Base-by-base conservation (phyloP, 352 stramenopile genomes). In the Phytophthora sp. region DNA sequence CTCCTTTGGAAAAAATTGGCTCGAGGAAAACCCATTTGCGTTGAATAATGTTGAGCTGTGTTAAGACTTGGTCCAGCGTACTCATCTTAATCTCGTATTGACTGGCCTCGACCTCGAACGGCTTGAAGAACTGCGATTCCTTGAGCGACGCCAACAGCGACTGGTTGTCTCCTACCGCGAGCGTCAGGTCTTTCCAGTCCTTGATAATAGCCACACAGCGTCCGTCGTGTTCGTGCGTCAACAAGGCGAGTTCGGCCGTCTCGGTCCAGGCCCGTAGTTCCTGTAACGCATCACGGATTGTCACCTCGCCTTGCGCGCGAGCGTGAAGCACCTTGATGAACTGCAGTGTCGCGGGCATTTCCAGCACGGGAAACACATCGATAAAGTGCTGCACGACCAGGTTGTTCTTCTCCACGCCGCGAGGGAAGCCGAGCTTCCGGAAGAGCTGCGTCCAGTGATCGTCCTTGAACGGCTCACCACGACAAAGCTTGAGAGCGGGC, bases 1-100 rank as follows among this genome's bases (percentile, higher is more conserved):
- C 90, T n/a, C 95, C 93, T 58, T 96, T 95, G 3, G 81, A 89
- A 69, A 99, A 99, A 57, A 99, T 99, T 2, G 96, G 95, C 53
- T 98, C 96, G 13, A 99, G 83, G 63, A 98, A 99, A 27, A 99
- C 85, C 96, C 96, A 99, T 69, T 98, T 98, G 42, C 96, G 85
- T 74, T 99, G 96, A 36, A 98, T 96, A 7, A 89, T 45, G 65
- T 98, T 97, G 24, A 98, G 74, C 53, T 94, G 80, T 7, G 76
- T 79, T 0, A 98, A 55, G 15, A 81, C 84, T 26, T 95, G 77
- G 55, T 98, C 90, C 0, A 98, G 66, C 12, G 90, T 56, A 7
- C 78, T 77, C 79, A 98, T 95, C 59, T 97, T 96, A 20, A 79
- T 80, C 63, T 99, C 92, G 68, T 98, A 98, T 35, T 94, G 82